Percentiles rank a stretch among this genome's conserved stretches.
These are phyloP conservation scores for Neurospora sp. DNA, from an alignment of 2,329 filamentous ascomycete genomes.

Conservation along the genomic window DNA sequence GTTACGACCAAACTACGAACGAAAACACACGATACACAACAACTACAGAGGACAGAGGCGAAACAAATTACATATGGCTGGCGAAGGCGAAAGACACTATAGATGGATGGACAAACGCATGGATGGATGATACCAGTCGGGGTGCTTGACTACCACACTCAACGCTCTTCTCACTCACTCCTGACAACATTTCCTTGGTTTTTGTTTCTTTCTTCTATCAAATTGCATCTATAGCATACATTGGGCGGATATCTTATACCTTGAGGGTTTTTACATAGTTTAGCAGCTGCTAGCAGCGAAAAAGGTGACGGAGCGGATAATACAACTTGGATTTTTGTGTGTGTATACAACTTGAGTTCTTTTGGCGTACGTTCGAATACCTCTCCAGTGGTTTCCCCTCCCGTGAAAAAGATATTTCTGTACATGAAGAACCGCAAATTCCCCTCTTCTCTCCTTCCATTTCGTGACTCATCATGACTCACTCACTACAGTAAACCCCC, in stretches of 20 bases:
- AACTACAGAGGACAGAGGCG: neutral
- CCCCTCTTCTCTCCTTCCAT: too few species aligned
- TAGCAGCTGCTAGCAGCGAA: neutral
- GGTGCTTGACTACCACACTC: neutral
- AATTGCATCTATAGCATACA: neutral
- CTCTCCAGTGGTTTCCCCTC: too few species aligned
- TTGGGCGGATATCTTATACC: neutral
- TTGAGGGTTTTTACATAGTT: neutral
- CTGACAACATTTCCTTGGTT: neutral
- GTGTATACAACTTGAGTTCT: neutral
- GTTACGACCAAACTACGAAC: neutral
- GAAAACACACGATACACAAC: neutral
- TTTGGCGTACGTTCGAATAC: too few species aligned
- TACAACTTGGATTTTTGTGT: neutral
- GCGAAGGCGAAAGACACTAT: neutral
- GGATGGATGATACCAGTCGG: neutral
- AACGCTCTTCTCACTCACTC: neutral
- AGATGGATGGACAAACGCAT: neutral
- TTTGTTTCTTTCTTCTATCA: neutral
- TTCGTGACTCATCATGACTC: neutral
- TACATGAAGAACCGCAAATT: too few species aligned
- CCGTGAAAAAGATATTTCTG: too few species aligned
- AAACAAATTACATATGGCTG: neutral
- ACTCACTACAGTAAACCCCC: neutral
- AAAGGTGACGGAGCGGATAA: neutral